Base-by-base conservation (phyloP, 345 rosid species). In the Fremontodendron californicum region DNA sequence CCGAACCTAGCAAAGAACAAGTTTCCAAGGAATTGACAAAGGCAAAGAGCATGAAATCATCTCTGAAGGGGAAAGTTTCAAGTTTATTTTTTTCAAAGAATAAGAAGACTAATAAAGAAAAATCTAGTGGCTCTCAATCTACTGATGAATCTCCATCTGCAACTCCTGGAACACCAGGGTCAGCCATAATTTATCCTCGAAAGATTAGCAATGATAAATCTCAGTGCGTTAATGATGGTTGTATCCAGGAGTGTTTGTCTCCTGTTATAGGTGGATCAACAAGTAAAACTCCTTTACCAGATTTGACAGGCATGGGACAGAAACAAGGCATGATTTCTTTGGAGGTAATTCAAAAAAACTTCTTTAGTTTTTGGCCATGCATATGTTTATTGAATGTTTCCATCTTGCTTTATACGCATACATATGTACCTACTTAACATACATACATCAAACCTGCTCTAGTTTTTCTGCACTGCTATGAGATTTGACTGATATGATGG, bases 61-160 rank as follows among this genome's bases (percentile, higher is more conserved):
- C 96, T 60, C 81, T 93, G 12, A 91, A 81, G 78, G 90, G 86
- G 82, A 92, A 86, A 79, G 93, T 93, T 74, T 89, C 99, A 37
- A 86, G 88, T 82, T 84, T 96, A 80, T 91, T 96, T 84, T 93
- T 91, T 86, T 91, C 91, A 3, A 88, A 80, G 80, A 90, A 74
- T 78, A 93, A 89, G 86, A 92, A 85, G 82, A 37, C 87, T 39
- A 89, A 60, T 80, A 86, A 89, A 86, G 96, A 87, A 74, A 88
- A 86, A 74, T 73, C 75, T 37, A 64, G 64, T 64, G 85, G 71
- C 58, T 78, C 84, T 80, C 89, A 78, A 74, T 76, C 77, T 6
- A 78, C 54, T 52, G 88, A 83, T 71, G 86, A 83, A 61, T 80
- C 78, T 77, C 84, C 71, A 45, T 78, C 81, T 80, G 73, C 71